Evolutionary conservation across 1,284 basidiomycete species (phyloP), one percentile per base, ranked within the genome.

Genomic region (Ceratobasidium sp.): DNA sequence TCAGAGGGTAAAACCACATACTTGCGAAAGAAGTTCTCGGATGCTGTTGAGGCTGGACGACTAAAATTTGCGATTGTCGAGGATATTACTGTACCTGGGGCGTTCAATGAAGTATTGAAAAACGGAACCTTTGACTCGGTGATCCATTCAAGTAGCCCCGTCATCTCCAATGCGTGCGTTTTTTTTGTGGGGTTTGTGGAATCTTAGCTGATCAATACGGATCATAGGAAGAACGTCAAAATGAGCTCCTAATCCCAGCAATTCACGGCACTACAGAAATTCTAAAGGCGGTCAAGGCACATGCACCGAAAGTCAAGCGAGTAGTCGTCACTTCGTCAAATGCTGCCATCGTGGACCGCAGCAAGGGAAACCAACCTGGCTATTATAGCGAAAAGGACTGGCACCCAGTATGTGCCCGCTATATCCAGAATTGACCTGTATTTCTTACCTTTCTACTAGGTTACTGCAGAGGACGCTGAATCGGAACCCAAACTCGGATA

Each of bases 211-310:
- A 23, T 53, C 73, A 36, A 39, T 26, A 10, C 12, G n/a, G 3
- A 43, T 52, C 21, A 45, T 23, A 61, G 59, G n/a, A 61, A 12
- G 18, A n/a, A 61, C 41, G n/a, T 61, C 12, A 61, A 26, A 61
- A 61, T 32, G 80, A 80, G 32, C 78, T 83, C 60, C 78, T 83
- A 70, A 78, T 81, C 69, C 82, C 83, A 1, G 83, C 83, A n/a
- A 80, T 85, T 23, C 76, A 82, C 58, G 84, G 83, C 4, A 85
- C 84, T 0, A 76, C 76, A 18, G 79, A 79, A 62, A 76, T 84
- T 5, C 77, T 85, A 12, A 76, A 79, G 34, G 80, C 81, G 16
- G 72, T 77, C 28, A 78, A 77, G 34, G 77, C 73, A 74, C 28
- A 58, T 30, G n/a, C n/a, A n/a, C n/a, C n/a, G n/a, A n/a, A n/a